Evolutionary conservation across 2,329 filamentous ascomycete genomes (phyloP).

Genomic region (Colletotrichum cereale): DNA sequence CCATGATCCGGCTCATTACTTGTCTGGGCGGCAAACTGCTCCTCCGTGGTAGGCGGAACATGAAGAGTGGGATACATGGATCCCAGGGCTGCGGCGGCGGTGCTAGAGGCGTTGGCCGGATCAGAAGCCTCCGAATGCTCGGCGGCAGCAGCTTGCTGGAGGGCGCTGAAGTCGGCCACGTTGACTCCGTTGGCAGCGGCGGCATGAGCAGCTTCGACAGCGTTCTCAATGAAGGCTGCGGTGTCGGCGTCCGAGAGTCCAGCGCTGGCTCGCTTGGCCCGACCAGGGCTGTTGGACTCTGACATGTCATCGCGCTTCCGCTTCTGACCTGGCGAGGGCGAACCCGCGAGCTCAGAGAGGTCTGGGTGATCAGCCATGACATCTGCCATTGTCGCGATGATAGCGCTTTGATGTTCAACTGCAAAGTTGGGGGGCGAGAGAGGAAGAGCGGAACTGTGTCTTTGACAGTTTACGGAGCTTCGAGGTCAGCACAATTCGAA

Average conservation of each 20-base stretch:
- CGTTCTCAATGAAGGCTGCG: slow-evolving; percentile 67
- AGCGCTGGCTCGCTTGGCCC: slow-evolving; percentile 65
- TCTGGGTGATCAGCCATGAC: slow-evolving; percentile 62
- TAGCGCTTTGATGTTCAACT: not conserved
- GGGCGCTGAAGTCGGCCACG: slow-evolving; percentile 67
- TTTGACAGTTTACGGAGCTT: not conserved
- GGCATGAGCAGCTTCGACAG: slow-evolving; percentile 59
- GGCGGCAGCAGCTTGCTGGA: slow-evolving; percentile 65
- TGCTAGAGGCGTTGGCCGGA: slow-evolving; percentile 67
- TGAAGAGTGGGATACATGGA: slow-evolving; percentile 71
- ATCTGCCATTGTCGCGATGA: slow-evolving; percentile 59
- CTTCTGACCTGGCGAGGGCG: slow-evolving; percentile 63
- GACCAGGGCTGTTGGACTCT: slow-evolving; percentile 62
- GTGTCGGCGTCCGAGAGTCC: slow-evolving; percentile 57
- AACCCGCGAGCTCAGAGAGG: slow-evolving; percentile 52
- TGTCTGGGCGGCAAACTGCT: slow-evolving; percentile 69
- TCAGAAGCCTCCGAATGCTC: slow-evolving; percentile 63
- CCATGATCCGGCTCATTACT: slow-evolving; percentile 51
- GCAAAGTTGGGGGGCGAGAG: not conserved
- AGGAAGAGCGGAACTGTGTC: not conserved
- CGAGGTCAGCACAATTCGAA: not conserved
- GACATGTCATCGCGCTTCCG: slow-evolving; percentile 64
- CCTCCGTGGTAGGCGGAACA: slow-evolving; percentile 68
- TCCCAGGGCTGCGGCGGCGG: slow-evolving; percentile 69
- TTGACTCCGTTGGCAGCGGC: slow-evolving; percentile 57